These are phyloP conservation scores for Emergomyces pasteurianus DNA, from an alignment of 2,329 filamentous ascomycete genomes.

Conservation along the genomic window DNA sequence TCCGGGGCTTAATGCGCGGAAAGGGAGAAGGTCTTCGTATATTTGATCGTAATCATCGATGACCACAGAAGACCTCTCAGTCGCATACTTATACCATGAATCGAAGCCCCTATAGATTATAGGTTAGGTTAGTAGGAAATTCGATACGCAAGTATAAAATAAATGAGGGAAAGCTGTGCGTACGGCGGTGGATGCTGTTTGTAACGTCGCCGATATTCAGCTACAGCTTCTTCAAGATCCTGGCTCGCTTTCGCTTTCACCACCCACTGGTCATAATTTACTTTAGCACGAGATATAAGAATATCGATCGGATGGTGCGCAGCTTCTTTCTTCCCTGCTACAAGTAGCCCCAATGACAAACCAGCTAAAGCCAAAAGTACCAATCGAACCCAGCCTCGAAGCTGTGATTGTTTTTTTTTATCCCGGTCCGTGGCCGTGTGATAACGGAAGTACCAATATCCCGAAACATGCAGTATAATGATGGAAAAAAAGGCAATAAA, in stretches of 20 bases:
- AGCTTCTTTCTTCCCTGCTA: conserved; percentile 28
- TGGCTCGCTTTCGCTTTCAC: conserved; percentile 37
- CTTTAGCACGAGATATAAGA: conserved; percentile 40
- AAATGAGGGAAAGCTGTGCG: conserved; percentile 9
- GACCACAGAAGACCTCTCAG: conserved; percentile 38
- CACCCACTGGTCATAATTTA: conserved; percentile 38
- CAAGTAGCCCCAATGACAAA: conserved; percentile 30
- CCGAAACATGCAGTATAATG: conserved; percentile 20
- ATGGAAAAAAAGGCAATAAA: conserved; percentile 20
- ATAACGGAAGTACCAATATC: conserved; percentile 18
- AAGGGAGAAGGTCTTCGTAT: conserved; percentile 44
- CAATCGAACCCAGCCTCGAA: conserved; percentile 24
- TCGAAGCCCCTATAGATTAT: conserved; percentile 44
- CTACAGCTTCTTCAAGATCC: conserved; percentile 38
- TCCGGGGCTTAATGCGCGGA: conserved; percentile 40
- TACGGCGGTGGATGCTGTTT: conserved; percentile 43
- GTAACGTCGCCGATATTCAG: conserved; percentile 42
- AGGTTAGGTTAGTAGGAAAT: neutral
- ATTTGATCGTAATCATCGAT: conserved; percentile 53
- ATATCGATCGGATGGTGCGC: conserved; percentile 44
- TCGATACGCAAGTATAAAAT: conserved; percentile 4
- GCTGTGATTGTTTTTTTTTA: conserved; percentile 16
- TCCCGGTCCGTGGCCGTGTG: conserved; percentile 20
- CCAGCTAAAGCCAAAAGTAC: conserved; percentile 31
- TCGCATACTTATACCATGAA: conserved; percentile 47